Percentiles rank a stretch among this genome's conserved stretches.
Conservation (phyloP, 108 stramenopile genomes). For the Seminavis robusta region DNA sequence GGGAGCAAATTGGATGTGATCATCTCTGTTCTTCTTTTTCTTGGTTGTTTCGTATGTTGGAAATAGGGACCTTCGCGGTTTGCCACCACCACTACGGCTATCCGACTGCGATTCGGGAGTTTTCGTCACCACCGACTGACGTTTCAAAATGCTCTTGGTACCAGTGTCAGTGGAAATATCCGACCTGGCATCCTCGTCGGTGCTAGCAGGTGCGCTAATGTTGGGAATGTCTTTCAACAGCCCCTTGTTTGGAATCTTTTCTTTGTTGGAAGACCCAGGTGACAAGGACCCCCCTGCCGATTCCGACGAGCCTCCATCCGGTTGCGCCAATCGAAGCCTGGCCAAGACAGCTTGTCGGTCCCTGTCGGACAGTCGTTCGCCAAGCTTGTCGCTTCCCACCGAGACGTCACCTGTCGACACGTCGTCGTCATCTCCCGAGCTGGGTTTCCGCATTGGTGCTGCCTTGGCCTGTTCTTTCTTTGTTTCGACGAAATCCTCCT, state of each 20-base stretch:
- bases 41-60: slow-evolving; percentile 35
- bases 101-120: neutral
- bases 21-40: slow-evolving; percentile 18
- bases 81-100: neutral
- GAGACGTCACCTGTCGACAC: slow-evolving; percentile 33
- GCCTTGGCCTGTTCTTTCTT: too few relatives aligned
- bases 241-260: slow-evolving; percentile 1
- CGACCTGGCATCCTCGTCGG: neutral
- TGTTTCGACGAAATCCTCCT: neutral
- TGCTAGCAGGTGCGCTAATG: neutral
- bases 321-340: slow-evolving; percentile 32
- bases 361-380: slow-evolving; percentile 36
- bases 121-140: neutral
- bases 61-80: slow-evolving; percentile 34
- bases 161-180: neutral
- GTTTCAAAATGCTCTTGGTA: slow-evolving; percentile 38
- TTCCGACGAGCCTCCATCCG: slow-evolving; percentile 6
- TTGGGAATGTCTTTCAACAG: neutral
- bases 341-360: slow-evolving; percentile 47
- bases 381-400: slow-evolving; percentile 35
- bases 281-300: neutral
- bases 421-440: slow-evolving; percentile 32
- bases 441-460: neutral
- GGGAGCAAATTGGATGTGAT: slow-evolving; percentile 54
- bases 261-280: neutral